Conservation (phyloP, 805 yeast genomes). For the Nakazawaea laoshanensis region DNA sequence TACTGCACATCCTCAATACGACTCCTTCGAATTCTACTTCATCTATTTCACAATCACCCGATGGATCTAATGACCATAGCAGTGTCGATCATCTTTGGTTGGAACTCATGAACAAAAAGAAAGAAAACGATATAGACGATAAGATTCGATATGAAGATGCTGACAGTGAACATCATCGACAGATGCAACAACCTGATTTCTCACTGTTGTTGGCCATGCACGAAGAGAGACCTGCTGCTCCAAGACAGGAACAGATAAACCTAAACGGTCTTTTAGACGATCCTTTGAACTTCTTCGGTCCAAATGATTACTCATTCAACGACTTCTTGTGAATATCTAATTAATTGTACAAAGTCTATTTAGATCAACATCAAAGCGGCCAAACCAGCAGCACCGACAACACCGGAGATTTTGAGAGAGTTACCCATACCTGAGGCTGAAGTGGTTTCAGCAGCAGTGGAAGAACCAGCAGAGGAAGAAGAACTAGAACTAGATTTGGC, state of each 20-base stretch:
- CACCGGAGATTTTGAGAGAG: neutral
- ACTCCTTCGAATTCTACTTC: constrained; percentile 1
- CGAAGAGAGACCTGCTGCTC: no score
- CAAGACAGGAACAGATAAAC: neutral
- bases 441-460: neutral
- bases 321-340: constrained; percentile 2
- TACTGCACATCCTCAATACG: constrained; percentile 1
- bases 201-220: constrained; percentile 3
- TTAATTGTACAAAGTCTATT: neutral
- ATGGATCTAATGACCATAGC: constrained; percentile 1
- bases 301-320: constrained; percentile 1
- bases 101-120: constrained; percentile 5
- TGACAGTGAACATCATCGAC: constrained; percentile 1
- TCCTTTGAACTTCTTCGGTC: constrained; percentile 7
- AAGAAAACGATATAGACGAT: constrained; percentile 5
- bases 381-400: constrained; percentile 1
- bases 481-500: constrained; percentile 1
- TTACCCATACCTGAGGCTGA: constrained; percentile 2
- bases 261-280: constrained; percentile 7
- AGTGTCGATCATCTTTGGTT: constrained; percentile 9
- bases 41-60: constrained; percentile 1
- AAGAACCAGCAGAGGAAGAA: neutral
- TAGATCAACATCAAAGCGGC: constrained; percentile 4
- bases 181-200: constrained; percentile 5
- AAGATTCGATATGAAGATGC: neutral